Conservation (phyloP, 2,329 filamentous ascomycete genomes). For the Cercospora brassicicola region DNA sequence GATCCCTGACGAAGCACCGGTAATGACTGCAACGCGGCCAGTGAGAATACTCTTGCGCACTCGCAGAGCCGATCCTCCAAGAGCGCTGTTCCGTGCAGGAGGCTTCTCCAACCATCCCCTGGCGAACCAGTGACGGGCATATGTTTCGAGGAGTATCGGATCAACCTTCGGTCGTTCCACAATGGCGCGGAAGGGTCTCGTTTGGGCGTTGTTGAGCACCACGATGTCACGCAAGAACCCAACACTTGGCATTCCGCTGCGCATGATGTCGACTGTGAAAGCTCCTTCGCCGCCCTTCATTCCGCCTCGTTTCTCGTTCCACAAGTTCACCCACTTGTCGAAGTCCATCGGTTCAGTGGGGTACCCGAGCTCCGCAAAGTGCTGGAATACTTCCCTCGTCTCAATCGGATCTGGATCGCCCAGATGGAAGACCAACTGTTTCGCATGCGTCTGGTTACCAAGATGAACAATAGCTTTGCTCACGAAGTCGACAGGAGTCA, state of each 20-base stretch:
- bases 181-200: constrained; percentile 58
- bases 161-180: constrained; percentile 70
- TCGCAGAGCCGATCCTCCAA: constrained; percentile 47
- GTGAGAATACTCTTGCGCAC: constrained; percentile 60
- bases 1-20: constrained; percentile 76
- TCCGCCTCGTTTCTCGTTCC: constrained; percentile 68
- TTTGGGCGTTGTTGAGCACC: constrained; percentile 70
- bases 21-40: constrained; percentile 72
- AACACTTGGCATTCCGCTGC: constrained; percentile 75
- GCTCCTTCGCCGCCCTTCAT: constrained; percentile 66
- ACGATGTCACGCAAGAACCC: constrained; percentile 70
- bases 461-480: constrained; percentile 71
- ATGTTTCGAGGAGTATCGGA: constrained; percentile 69
- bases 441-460: constrained; percentile 61
- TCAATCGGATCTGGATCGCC: constrained; percentile 70
- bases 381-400: constrained; percentile 65
- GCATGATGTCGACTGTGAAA: constrained; percentile 76
- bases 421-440: constrained; percentile 70
- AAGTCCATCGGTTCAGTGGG: constrained; percentile 65
- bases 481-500: constrained; percentile 82
- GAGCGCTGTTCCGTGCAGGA: constrained; percentile 54
- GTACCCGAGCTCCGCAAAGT: constrained; percentile 67
- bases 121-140: constrained; percentile 77
- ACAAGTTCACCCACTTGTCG: constrained; percentile 72
- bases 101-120: constrained; percentile 71